These are phyloP conservation scores for Petunia secreta DNA, from an alignment of 257 asterid species.

Conservation along the genomic window DNA sequence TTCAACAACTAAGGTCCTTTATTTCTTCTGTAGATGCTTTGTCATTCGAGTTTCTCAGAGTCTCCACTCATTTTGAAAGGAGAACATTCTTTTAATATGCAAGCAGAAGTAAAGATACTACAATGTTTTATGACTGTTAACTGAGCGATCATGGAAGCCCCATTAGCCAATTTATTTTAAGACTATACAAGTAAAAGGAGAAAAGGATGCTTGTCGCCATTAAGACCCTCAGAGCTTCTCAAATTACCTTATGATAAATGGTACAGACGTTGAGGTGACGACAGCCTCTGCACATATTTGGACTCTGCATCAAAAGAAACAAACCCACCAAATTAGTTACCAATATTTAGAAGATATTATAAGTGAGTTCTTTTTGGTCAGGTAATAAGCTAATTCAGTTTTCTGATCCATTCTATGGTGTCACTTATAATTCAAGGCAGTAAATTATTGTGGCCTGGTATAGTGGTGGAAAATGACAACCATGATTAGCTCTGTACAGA, in stretches of 20 bases:
- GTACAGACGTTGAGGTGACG: conserved; percentile 89
- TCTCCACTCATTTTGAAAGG: background rate
- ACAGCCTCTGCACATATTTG: conserved; percentile 80
- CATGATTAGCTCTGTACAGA: background rate
- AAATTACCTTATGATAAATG: conserved; percentile 80
- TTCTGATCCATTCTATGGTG: conserved; percentile 9
- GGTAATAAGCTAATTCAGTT: conserved; percentile 19
- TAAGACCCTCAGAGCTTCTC: conserved; percentile 8
- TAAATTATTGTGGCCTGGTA: background rate
- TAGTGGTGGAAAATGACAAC: background rate
- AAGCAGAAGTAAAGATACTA: background rate
- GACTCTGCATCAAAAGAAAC: conserved; percentile 55
- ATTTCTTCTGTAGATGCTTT: conserved; percentile 4
- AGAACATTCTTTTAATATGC: background rate
- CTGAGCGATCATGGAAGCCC: background rate
- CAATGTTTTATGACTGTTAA: conserved; percentile 2
- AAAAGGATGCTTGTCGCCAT: background rate
- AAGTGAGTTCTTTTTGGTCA: background rate
- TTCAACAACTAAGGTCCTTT: conserved; percentile 14
- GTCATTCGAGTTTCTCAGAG: conserved; percentile 8
- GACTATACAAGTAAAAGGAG: conserved; percentile 5
- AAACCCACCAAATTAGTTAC: conserved; percentile 25
- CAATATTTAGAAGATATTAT: conserved; percentile 4
- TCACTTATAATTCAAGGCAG: conserved; percentile 12
- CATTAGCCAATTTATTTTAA: conserved; percentile 16